These are phyloP conservation scores for Phytopythium ostracodes DNA, from an alignment of 352 stramenopile species.

Conservation along the genomic window DNA sequence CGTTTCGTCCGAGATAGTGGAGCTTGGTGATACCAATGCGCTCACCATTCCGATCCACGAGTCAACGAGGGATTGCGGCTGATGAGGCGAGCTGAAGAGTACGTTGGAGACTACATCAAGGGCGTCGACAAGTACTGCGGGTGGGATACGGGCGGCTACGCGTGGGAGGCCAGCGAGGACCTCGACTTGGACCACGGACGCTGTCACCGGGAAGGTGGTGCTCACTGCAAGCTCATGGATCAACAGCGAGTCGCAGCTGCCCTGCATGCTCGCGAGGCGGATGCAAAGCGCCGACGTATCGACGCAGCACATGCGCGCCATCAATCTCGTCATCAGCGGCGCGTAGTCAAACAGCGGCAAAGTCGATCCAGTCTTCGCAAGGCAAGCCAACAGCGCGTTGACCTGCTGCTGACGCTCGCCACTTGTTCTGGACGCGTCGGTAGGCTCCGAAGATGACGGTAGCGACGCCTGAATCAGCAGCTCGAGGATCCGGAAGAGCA, in stretches of 20 bases:
- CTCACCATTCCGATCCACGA: conserved; percentile 23
- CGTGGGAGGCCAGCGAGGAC: conserved; percentile 17
- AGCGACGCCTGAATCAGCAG: conserved; percentile 22
- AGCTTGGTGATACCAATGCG: conserved; percentile 4
- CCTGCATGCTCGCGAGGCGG: conserved; percentile 31
- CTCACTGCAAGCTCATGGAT: conserved; percentile 17
- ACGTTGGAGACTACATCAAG: conserved; percentile 14
- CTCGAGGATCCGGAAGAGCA: conserved; percentile 31
- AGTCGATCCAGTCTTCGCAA: conserved; percentile 15
- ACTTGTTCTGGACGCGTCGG: background rate
- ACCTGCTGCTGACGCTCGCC: conserved; percentile 6
- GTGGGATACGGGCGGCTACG: conserved; percentile 19
- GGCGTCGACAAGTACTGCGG: conserved; percentile 13
- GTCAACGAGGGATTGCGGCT: conserved; percentile 12
- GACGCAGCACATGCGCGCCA: conserved; percentile 22
- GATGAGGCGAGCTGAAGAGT: conserved; percentile 17
- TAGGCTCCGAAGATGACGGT: background rate
- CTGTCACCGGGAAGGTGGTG: conserved; percentile 16
- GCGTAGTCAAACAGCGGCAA: conserved; percentile 31
- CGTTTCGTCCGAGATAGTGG: conserved; percentile 4
- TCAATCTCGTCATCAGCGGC: conserved; percentile 21
- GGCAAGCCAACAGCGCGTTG: conserved; percentile 22
- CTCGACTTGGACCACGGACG: conserved; percentile 16
- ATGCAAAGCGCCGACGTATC: conserved; percentile 22
- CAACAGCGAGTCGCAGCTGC: conserved; percentile 30